Percentiles rank a stretch among this genome's conserved stretches.
phyloP scores from a whole-genome alignment of 2,329 filamentous ascomycete genomes.

The Venturia effusa region DNA sequence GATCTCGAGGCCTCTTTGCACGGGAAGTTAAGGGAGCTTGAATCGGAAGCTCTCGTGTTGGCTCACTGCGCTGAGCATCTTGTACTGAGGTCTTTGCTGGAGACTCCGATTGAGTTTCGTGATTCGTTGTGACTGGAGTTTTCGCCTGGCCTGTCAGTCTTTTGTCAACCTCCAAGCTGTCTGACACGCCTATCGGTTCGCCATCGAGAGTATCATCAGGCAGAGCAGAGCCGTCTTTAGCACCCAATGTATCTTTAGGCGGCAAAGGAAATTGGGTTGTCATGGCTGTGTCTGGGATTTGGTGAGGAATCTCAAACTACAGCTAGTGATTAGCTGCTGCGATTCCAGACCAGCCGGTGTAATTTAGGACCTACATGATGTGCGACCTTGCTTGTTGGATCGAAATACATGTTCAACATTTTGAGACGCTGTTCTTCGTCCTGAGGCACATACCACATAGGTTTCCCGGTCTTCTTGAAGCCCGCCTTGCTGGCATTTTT shows the following conservation, averaged over 20 bases:
- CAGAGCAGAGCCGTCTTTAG: neutral
- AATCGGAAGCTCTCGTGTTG: neutral
- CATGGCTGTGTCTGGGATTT: neutral
- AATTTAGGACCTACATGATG: constrained; percentile 16
- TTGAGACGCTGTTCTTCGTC: neutral
- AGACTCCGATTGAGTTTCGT: neutral
- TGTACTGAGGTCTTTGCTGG: neutral
- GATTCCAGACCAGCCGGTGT: neutral
- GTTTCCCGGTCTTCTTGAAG: constrained; percentile 11
- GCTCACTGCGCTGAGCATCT: neutral
- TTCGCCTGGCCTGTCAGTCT: neutral
- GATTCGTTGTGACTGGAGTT: neutral
- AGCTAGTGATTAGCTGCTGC: neutral
- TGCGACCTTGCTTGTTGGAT: constrained; percentile 16
- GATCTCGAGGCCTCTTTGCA: neutral
- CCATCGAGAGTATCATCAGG: neutral
- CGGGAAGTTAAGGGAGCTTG: neutral
- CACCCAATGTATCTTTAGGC: neutral
- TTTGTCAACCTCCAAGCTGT: neutral
- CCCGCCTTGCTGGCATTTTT: constrained; percentile 11
- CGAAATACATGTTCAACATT: constrained; percentile 16
- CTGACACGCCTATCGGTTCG: neutral
- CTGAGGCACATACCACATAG: constrained; percentile 8
- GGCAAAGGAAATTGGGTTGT: neutral
- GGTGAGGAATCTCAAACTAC: constrained; percentile 2